Conservation (phyloP, 2,329 filamentous ascomycete species). For the Phialocephala subalpina region DNA sequence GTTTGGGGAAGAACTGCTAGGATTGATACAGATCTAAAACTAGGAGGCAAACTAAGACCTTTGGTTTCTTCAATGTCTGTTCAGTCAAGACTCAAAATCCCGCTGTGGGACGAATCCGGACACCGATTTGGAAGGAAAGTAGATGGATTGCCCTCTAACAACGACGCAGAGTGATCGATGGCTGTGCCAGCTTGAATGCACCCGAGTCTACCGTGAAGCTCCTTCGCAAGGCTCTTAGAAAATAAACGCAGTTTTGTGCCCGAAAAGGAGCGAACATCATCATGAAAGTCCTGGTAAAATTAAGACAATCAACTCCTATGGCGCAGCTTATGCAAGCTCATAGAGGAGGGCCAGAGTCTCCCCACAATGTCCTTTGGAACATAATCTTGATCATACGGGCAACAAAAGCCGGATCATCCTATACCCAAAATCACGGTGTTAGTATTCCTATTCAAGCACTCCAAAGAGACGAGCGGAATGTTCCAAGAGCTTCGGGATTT, state of each 20-base stretch:
- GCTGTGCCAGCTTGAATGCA: not conserved
- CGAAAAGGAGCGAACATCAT: not conserved
- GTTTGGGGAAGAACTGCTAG: not conserved
- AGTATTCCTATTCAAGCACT: no score
- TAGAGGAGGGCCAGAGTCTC: not conserved
- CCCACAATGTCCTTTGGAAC: constrained; percentile 28
- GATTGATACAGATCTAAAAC: not conserved
- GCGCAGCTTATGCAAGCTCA: not conserved
- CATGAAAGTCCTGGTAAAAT: no score
- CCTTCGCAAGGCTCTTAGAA: not conserved
- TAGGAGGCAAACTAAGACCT: no score
- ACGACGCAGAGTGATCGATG: not conserved
- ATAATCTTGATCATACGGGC: constrained; percentile 44
- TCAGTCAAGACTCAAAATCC: no score
- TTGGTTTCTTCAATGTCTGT: no score
- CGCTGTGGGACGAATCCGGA: no score
- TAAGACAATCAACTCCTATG: no score
- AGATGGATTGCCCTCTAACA: no score
- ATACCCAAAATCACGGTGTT: no score
- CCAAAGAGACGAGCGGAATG: no score
- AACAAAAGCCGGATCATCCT: constrained; percentile 43
- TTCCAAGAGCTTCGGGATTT: no score
- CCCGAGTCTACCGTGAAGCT: not conserved
- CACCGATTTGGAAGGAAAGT: no score
- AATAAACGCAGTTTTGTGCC: not conserved